Evolutionary conservation across 257 asterid genomes (phyloP).

Genomic region (Solanum stenotomum): DNA sequence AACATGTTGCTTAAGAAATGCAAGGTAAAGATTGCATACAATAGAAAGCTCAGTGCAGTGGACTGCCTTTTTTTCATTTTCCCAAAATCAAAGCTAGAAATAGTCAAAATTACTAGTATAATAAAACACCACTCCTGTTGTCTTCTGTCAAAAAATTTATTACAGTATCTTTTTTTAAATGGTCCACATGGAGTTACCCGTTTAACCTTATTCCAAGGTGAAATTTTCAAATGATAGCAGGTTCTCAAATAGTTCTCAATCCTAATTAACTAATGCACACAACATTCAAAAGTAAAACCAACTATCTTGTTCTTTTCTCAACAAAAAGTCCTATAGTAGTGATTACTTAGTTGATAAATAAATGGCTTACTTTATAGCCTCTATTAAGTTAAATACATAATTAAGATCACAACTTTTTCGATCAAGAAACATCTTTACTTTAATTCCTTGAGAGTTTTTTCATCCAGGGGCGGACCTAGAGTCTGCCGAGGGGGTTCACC

Average conservation of each 20-base stretch:
- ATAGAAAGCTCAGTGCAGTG: too few species aligned
- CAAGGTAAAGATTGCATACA: not conserved
- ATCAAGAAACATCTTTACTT: too few species aligned
- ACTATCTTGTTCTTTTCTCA: not conserved
- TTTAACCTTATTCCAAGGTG: not conserved
- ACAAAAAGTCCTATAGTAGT: not conserved
- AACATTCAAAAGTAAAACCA: not conserved
- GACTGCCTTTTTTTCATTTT: not conserved
- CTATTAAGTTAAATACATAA: not conserved
- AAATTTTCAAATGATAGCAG: not conserved
- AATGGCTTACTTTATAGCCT: not conserved
- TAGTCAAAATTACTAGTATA: too few species aligned
- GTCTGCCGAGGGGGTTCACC: too few species aligned
- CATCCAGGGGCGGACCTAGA: too few species aligned
- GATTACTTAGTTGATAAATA: not conserved
- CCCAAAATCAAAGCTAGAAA: not conserved
- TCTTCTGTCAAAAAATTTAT: not conserved
- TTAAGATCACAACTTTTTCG: not conserved
- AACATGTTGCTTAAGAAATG: not conserved
- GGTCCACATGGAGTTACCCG: not conserved
- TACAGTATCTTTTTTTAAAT: not conserved
- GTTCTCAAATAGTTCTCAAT: not conserved
- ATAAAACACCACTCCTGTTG: not conserved
- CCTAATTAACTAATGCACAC: not conserved
- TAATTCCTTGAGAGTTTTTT: slow-evolving; percentile 4